These are phyloP conservation scores for Cryptococcus deneoformans DNA, from an alignment of 1,284 basidiomycete genomes.

Conservation along the genomic window DNA sequence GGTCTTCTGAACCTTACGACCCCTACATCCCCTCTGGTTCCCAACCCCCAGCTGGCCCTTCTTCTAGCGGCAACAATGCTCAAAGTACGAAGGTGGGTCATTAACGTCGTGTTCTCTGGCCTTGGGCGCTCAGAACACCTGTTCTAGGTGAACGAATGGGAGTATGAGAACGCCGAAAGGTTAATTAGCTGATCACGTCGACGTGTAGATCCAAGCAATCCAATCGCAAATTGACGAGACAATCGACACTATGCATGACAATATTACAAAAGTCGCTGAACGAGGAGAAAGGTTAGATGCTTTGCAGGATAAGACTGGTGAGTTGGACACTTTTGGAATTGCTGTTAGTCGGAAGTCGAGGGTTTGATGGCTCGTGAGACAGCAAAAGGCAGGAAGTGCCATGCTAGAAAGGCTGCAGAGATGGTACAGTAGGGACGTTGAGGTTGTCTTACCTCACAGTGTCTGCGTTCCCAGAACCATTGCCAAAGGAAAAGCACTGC, in stretches of 20 bases:
- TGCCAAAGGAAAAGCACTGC: too few relatives aligned
- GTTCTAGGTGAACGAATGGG: background rate
- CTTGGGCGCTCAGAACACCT: background rate
- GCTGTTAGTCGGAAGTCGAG: too few relatives aligned
- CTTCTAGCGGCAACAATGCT: constrained; percentile 14
- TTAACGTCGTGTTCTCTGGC: too few relatives aligned
- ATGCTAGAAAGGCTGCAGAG: too few relatives aligned
- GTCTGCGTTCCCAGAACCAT: background rate
- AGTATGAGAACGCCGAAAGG: background rate
- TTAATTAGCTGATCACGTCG: background rate
- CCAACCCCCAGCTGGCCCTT: constrained; percentile 49
- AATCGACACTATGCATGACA: constrained; percentile 88
- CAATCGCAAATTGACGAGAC: constrained; percentile 94
- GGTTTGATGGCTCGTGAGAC: too few relatives aligned
- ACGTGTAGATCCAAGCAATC: constrained; percentile 74
- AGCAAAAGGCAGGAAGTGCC: too few relatives aligned
- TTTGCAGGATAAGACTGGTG: constrained; percentile 97
- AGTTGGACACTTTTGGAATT: constrained; percentile 37
- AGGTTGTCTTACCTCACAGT: too few relatives aligned
- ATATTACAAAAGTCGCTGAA: constrained; percentile 91
- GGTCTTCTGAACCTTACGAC: constrained; percentile 78
- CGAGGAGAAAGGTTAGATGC: constrained; percentile 91
- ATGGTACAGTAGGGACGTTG: too few relatives aligned
- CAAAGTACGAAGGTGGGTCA: constrained; percentile 60
- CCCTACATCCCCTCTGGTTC: constrained; percentile 84